A percentile compares a stretch with the other conserved stretches of the same genome.
phyloP scores from a whole-genome alignment of 257 asterid species.

The Solanum paucissectum region DNA sequence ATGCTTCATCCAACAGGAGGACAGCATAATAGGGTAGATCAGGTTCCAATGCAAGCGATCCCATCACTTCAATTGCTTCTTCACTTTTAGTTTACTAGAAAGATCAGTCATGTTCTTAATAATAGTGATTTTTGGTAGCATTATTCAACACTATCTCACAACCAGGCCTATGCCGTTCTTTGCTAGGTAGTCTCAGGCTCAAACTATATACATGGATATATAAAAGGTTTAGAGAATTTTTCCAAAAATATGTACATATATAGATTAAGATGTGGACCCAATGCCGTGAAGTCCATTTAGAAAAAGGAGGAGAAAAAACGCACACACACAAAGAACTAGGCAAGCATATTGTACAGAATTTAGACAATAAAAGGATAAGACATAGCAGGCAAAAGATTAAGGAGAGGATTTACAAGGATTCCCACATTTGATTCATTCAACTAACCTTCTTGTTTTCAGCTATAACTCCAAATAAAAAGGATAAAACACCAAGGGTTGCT shows the following conservation, averaged over 20 bases:
- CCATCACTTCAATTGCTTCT: background rate
- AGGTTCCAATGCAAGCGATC: background rate
- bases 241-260: background rate
- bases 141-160: background rate
- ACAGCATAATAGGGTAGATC: background rate
- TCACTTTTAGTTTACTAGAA: background rate
- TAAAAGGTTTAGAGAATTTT: background rate
- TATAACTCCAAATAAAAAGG: conserved; percentile 44
- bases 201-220: background rate
- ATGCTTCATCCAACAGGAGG: background rate
- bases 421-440: background rate
- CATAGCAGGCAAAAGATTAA: background rate
- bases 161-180: background rate
- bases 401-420: background rate
- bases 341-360: background rate
- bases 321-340: background rate
- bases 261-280: background rate
- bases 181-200: background rate
- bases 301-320: too few species aligned
- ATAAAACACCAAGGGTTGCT: conserved; percentile 39
- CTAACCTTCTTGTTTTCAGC: conserved; percentile 34
- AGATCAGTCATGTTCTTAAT: background rate
- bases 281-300: background rate
- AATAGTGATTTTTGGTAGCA: background rate
- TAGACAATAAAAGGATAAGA: background rate